Evolutionary conservation across 345 rosid species (phyloP), one percentile per base, ranked within the genome.

Genomic region (Mercurialis annua): DNA sequence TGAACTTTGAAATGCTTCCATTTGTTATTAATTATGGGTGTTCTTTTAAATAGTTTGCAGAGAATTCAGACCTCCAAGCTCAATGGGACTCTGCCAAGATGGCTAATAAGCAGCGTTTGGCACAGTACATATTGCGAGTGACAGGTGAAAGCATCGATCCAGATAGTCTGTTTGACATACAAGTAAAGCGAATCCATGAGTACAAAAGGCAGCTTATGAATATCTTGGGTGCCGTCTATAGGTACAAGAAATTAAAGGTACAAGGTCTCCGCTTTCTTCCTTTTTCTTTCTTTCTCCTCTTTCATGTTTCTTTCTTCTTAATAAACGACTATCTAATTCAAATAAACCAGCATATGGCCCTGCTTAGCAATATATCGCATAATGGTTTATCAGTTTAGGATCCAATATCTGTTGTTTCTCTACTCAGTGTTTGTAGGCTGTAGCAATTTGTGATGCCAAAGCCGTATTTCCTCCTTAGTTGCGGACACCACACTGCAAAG

Each of bases 141-240:
- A 93, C 92, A 17, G 96, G 97, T 73, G 92, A 69, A 68, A 86
- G 72, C 71, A 83, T 93, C 66, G 94, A 93, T 73, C 82, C 94
- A 58, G 84, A 77, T 71, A 90, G 89, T 76, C 82, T 93, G 49
- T 93, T 90, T 78, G 98, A 93, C 81, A 93, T 93, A 71, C 97
- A 90, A 84, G 90, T 93, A 70, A 93, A 93, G 83, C 96, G 98
- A 72, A 93, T 93, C 74, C 98, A 93, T 74, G 98, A 93, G 67
- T 93, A 93, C 80, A 93, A 93, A 86, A 87, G 98, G 78, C 97
- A 93, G 70, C 81, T 93, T 63, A 72, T 93, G 82, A 93, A 93
- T 78, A 90, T 93, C 74, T 82, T 93, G 81, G 96, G 96, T 62
- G 85, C 85, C 14, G 81, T 93, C 65, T 86, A 87, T 82, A 83